phyloP scores from a whole-genome alignment of 768 basidiomycete genomes.

The Clitopilus hobsonii region DNA sequence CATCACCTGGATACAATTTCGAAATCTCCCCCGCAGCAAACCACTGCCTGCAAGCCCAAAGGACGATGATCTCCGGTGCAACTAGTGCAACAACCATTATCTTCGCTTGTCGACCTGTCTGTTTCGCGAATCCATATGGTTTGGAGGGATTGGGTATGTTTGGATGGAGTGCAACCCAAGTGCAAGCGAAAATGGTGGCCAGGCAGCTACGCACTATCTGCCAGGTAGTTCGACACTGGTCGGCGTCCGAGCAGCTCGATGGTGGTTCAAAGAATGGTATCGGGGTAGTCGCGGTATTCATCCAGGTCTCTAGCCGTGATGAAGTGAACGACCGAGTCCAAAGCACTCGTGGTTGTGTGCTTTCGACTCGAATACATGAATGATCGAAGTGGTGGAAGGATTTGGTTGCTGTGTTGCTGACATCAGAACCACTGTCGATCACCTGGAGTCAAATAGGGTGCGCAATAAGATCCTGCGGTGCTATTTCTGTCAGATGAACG shows the following conservation, averaged over 20 bases:
- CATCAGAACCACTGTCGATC: too few relatives aligned
- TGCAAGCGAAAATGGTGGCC: slow-evolving; percentile 17
- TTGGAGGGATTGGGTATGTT: slow-evolving; percentile 13
- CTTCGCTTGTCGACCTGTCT: slow-evolving; percentile 1
- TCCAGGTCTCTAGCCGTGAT: too few relatives aligned
- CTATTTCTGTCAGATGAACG: too few relatives aligned
- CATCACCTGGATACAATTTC: slow-evolving; percentile 1
- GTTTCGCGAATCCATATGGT: neutral
- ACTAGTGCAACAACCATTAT: slow-evolving; percentile 14
- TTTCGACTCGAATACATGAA: too few relatives aligned
- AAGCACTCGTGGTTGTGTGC: too few relatives aligned
- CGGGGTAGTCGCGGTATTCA: neutral
- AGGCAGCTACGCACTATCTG: slow-evolving; percentile 20
- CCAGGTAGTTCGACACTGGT: slow-evolving; percentile 8
- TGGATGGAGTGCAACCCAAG: slow-evolving; percentile 20
- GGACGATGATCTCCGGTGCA: slow-evolving; percentile 17
- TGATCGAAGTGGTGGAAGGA: too few relatives aligned
- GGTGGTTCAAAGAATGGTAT: neutral
- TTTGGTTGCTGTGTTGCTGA: too few relatives aligned
- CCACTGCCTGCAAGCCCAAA: slow-evolving; percentile 17
- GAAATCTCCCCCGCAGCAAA: slow-evolving; percentile 12
- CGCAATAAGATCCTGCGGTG: too few relatives aligned
- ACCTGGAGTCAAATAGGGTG: too few relatives aligned
- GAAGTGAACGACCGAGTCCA: too few relatives aligned
- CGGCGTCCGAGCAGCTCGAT: neutral